Percentiles rank a stretch among this genome's conserved stretches.
These are phyloP conservation scores for Penicillium verhagenii DNA, from an alignment of 495 filamentous ascomycete genomes.

Conservation along the genomic window DNA sequence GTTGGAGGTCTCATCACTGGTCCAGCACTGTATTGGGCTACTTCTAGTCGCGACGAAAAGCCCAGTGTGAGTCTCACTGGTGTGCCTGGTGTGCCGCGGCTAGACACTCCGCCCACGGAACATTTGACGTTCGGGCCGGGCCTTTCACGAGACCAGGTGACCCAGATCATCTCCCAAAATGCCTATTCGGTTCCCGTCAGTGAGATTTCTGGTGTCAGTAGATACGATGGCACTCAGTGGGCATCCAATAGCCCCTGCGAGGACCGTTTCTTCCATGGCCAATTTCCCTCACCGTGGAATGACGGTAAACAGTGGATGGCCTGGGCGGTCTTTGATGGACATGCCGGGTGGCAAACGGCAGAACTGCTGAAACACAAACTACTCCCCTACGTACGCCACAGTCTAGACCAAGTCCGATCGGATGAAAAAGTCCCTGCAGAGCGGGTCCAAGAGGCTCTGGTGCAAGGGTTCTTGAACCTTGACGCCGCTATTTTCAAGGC, in stretches of 20 bases:
- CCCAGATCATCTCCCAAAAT: conserved; percentile 22
- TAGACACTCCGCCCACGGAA: conserved; percentile 14
- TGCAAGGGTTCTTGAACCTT: conserved; percentile 45
- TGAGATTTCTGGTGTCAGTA: conserved; percentile 28
- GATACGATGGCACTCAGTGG: conserved; percentile 48
- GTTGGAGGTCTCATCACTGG: conserved; percentile 15
- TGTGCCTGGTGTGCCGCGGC: conserved; percentile 11
- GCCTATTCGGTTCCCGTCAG: conserved; percentile 31
- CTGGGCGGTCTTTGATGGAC: conserved; percentile 52
- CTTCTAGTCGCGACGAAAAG: conserved; percentile 14
- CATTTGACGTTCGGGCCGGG: conserved; percentile 10
- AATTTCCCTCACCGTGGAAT: conserved; percentile 37
- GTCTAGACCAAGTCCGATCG: conserved; percentile 24
- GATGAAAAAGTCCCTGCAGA: conserved; percentile 16
- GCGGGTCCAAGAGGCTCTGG: conserved; percentile 41
- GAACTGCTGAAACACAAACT: conserved; percentile 39
- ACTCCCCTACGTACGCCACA: conserved; percentile 38
- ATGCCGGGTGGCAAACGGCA: conserved; percentile 47
- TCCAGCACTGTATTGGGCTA: conserved; percentile 26
- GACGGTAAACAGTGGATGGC: conserved; percentile 44
- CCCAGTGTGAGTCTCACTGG: neutral
- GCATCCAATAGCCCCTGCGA: conserved; percentile 48
- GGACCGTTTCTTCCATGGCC: conserved; percentile 47
- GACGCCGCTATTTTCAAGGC: conserved; percentile 50
- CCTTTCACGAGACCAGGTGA: conserved; percentile 26